phyloP scores from a whole-genome alignment of 805 yeast genomes.

The Metschnikowia rubicola region DNA sequence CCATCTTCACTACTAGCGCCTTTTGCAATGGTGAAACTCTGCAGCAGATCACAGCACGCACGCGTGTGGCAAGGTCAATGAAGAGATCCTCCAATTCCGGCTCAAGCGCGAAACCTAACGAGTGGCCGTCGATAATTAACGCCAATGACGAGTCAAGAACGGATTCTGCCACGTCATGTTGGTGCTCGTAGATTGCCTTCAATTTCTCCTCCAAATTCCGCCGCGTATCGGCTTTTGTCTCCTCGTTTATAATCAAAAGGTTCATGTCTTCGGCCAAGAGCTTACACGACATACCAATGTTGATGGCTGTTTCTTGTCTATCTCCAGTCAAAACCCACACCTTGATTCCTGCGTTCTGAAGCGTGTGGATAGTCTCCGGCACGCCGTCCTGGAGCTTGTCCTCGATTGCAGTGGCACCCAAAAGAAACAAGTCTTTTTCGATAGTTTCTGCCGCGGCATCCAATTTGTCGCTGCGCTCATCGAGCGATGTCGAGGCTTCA shows the following conservation, averaged over 20 bases:
- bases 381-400: slow-evolving; percentile 98
- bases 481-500: slow-evolving; percentile 79
- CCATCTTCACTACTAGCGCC: slow-evolving; percentile 93
- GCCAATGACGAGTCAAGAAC: slow-evolving; percentile 67
- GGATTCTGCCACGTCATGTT: slow-evolving; percentile 62
- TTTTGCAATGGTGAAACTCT: slow-evolving; percentile 97
- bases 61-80: slow-evolving; percentile 74
- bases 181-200: slow-evolving; percentile 65
- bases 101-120: slow-evolving; percentile 82
- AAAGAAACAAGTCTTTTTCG: slow-evolving; percentile 70
- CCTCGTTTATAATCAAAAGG: slow-evolving; percentile 83
- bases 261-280: slow-evolving; percentile 95
- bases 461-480: slow-evolving; percentile 66
- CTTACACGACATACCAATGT: slow-evolving; percentile 97
- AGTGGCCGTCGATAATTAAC: slow-evolving; percentile 89
- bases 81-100: slow-evolving; percentile 73
- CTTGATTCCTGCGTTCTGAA: slow-evolving; percentile 95
- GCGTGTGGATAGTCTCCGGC: slow-evolving; percentile 92
- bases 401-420: slow-evolving; percentile 98
- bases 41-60: slow-evolving; percentile 97
- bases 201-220: slow-evolving; percentile 72
- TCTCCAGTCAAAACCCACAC: slow-evolving; percentile 99
- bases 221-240: slow-evolving; percentile 69
- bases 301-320: slow-evolving; percentile 96
- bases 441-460: slow-evolving; percentile 89